Evolutionary conservation across 331 rosid genomes (phyloP).

Genomic region (Dryas integrifolia): DNA sequence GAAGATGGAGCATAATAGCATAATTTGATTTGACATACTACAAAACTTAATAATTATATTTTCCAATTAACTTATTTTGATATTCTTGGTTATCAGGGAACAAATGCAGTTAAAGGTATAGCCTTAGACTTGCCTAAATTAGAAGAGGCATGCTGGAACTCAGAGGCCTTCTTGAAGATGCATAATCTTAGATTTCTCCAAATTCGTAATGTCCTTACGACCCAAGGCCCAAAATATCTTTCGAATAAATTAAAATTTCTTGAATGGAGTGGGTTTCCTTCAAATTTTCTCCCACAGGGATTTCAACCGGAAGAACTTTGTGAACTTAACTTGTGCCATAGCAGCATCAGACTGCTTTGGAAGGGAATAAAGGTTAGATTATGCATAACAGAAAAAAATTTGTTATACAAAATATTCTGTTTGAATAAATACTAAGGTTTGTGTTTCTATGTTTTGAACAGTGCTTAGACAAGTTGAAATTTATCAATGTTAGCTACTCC

Average conservation of each 20-base stretch:
- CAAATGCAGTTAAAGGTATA: slow-evolving; percentile 17
- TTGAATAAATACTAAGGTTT: too few relatives aligned
- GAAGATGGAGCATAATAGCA: background rate
- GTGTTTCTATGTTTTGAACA: too few relatives aligned
- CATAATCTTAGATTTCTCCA: slow-evolving; percentile 13
- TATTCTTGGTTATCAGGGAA: slow-evolving; percentile 16
- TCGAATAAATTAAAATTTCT: background rate
- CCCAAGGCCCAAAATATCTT: background rate
- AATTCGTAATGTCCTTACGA: background rate
- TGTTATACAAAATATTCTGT: too few relatives aligned
- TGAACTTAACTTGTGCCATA: background rate
- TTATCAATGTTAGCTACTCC: too few relatives aligned
- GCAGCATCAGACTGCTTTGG: background rate
- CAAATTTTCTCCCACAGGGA: background rate
- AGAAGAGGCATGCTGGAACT: background rate
- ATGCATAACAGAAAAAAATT: too few relatives aligned
- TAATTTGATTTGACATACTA: background rate
- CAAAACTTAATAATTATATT: background rate
- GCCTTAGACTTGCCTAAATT: background rate
- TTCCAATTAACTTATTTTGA: background rate
- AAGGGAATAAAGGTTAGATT: background rate
- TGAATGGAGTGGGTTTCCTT: slow-evolving; percentile 6
- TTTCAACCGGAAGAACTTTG: background rate
- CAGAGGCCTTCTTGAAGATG: slow-evolving; percentile 10
- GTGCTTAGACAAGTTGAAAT: too few relatives aligned